A percentile compares a stretch with the other conserved stretches of the same genome.
These are phyloP conservation scores for Paramyrothecium sp. DNA, from an alignment of 2,329 filamentous ascomycete genomes.

Conservation along the genomic window DNA sequence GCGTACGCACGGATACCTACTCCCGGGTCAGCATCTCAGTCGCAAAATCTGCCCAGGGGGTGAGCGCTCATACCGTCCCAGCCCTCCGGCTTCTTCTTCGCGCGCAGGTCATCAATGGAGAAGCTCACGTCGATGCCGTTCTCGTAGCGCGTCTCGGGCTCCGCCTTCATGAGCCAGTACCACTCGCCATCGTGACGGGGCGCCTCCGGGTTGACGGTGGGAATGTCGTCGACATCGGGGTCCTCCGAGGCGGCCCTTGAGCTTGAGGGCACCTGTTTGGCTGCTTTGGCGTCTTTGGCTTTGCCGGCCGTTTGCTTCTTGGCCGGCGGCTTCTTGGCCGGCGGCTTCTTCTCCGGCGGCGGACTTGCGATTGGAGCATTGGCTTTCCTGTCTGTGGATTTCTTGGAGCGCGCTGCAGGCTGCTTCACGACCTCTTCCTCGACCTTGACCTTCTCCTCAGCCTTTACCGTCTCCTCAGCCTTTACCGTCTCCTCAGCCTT, in stretches of 20 bases:
- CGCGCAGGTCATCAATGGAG: constrained; percentile 85
- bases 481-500: constrained; percentile 1
- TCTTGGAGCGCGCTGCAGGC: neutral
- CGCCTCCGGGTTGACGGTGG: constrained; percentile 34
- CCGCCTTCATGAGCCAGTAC: constrained; percentile 84
- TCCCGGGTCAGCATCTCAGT: constrained; percentile 6
- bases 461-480: neutral
- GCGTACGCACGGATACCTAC: constrained; percentile 49
- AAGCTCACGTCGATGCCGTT: constrained; percentile 89
- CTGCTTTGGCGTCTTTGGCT: neutral
- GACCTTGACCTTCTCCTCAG: constrained; percentile 1
- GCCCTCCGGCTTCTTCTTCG: constrained; percentile 72
- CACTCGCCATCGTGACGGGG: constrained; percentile 38
- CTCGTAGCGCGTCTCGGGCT: constrained; percentile 83
- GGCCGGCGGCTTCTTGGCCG: neutral
- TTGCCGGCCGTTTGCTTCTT: neutral
- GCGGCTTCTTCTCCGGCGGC: neutral
- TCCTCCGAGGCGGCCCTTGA: constrained; percentile 21
- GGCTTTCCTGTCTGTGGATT: neutral
- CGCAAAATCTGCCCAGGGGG: accelerated
- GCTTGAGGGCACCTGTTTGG: neutral
- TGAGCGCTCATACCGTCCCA: constrained; percentile 72
- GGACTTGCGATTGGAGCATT: neutral
- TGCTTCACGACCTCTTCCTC: neutral
- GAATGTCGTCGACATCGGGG: constrained; percentile 29